phyloP scores from a whole-genome alignment of 352 stramenopile species.

The Phytophthora aleatoria region DNA sequence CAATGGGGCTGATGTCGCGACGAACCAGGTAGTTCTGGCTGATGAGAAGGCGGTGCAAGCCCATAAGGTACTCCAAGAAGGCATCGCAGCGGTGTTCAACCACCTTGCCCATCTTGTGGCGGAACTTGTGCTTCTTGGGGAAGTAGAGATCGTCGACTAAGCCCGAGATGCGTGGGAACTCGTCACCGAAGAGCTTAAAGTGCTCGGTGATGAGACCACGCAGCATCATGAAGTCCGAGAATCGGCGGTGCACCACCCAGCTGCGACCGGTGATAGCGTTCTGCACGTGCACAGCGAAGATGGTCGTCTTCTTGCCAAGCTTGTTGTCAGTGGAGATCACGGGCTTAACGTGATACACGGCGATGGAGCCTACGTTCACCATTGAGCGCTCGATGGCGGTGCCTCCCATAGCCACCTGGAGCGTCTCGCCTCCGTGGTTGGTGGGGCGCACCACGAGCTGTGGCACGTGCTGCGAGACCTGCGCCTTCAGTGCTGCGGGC shows the following conservation, averaged over 20 bases:
- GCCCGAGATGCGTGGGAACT: conserved; percentile 54
- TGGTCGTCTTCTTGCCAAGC: conserved; percentile 47
- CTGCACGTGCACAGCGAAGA: conserved; percentile 72
- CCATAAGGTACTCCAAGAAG: conserved; percentile 72
- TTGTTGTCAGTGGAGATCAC: conserved; percentile 37
- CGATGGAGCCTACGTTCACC: conserved; percentile 58
- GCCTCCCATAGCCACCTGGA: conserved; percentile 58
- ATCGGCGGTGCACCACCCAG: conserved; percentile 74
- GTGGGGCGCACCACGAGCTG: conserved; percentile 50
- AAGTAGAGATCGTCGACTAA: conserved; percentile 68
- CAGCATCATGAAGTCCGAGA: conserved; percentile 68
- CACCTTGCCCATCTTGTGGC: conserved; percentile 52
- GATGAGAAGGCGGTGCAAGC: conserved; percentile 65
- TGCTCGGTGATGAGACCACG: conserved; percentile 55
- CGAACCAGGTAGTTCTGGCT: conserved; percentile 60
- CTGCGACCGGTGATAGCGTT: conserved; percentile 74
- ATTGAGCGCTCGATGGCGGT: conserved; percentile 71
- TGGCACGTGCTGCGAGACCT: conserved; percentile 34
- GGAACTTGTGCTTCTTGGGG: conserved; percentile 71
- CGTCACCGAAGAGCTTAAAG: conserved; percentile 57
- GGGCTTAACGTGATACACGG: conserved; percentile 65
- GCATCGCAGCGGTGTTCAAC: conserved; percentile 65
- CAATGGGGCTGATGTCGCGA: conserved; percentile 62
- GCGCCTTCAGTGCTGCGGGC: conserved; percentile 16
- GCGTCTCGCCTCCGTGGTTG: conserved; percentile 35